phyloP scores from a whole-genome alignment of 129 eudicot species.

The Oenanthe sinensis region DNA sequence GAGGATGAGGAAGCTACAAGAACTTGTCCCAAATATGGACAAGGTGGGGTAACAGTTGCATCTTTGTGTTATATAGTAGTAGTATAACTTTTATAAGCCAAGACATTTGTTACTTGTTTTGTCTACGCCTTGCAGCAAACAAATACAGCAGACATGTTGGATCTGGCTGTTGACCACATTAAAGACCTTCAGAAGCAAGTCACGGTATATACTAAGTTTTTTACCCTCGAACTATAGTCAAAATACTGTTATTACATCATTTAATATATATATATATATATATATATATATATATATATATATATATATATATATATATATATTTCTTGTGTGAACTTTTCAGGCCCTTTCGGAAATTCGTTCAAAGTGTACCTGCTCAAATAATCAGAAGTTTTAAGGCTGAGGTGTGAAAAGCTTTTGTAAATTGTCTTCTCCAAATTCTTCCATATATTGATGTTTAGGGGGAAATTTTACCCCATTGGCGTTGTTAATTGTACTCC shows the following conservation, averaged over 20 bases:
- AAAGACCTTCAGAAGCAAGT: slow-evolving; percentile 88
- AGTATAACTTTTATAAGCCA: not conserved
- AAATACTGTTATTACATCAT: not conserved
- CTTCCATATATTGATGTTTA: not conserved
- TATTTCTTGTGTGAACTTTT: slow-evolving; percentile 3
- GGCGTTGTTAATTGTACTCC: not conserved
- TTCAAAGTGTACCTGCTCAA: slow-evolving; percentile 56
- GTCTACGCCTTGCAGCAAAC: slow-evolving; percentile 63
- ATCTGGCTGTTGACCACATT: slow-evolving; percentile 88
- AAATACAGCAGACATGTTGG: slow-evolving; percentile 94
- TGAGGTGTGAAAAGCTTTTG: slow-evolving; percentile 29
- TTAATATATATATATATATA: not conserved
- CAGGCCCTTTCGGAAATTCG: slow-evolving; percentile 44
- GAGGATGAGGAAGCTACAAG: slow-evolving; percentile 94
- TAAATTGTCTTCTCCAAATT: slow-evolving; percentile 6
- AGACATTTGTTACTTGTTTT: not conserved
- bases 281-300: too few relatives aligned
- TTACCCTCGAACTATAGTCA: slow-evolving; percentile 1
- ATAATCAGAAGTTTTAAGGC: slow-evolving; percentile 27
- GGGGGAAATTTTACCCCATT: slow-evolving; percentile 5
- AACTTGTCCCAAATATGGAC: slow-evolving; percentile 96
- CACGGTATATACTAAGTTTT: slow-evolving; percentile 32
- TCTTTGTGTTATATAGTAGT: not conserved
- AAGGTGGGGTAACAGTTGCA: slow-evolving; percentile 39
- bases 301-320: too few relatives aligned